A percentile compares a stretch with the other conserved stretches of the same genome.
These are phyloP conservation scores for Dactylella cylindrospora DNA, from an alignment of 2,329 filamentous ascomycete genomes.

Conservation along the genomic window DNA sequence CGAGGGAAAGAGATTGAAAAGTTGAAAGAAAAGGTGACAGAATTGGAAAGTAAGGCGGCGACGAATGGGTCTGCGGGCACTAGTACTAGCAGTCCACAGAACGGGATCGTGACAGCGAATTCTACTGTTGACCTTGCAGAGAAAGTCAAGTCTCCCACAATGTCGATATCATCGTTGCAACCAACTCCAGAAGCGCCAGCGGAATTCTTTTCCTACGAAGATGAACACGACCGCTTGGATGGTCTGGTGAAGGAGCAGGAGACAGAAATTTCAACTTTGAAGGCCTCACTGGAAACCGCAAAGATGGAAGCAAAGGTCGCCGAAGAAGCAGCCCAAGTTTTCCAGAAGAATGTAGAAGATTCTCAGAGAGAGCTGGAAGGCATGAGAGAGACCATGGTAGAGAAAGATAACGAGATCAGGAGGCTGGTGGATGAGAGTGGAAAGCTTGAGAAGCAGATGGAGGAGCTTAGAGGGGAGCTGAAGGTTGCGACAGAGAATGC, in stretches of 20 bases:
- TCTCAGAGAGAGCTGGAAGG: conserved; percentile 65
- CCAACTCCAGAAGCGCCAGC: conserved; percentile 56
- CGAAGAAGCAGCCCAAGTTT: conserved; percentile 69
- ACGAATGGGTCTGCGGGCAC: conserved; percentile 31
- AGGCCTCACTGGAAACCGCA: conserved; percentile 67
- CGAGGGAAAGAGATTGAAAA: conserved; percentile 64
- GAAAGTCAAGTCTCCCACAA: conserved; percentile 50
- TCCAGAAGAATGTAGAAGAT: conserved; percentile 65
- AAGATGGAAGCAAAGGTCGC: conserved; percentile 70
- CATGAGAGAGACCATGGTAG: conserved; percentile 59
- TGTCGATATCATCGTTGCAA: conserved; percentile 53
- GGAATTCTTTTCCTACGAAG: conserved; percentile 90
- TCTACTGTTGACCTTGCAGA: conserved; percentile 50
- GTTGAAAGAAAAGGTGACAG: conserved; percentile 53
- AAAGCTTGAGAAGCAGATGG: conserved; percentile 51
- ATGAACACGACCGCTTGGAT: conserved; percentile 80
- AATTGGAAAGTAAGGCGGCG: conserved; percentile 35
- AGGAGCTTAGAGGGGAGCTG: conserved; percentile 55
- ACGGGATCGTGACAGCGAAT: conserved; percentile 49
- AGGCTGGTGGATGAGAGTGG: conserved; percentile 52
- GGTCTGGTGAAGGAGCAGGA: conserved; percentile 70
- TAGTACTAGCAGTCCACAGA: conserved; percentile 36
- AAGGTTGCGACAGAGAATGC: conserved; percentile 51
- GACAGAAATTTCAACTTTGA: conserved; percentile 70
- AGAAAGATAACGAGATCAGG: conserved; percentile 56